Percentiles rank a stretch among this genome's conserved stretches.
Evolutionary conservation across 257 asterid genomes (phyloP).

Genomic region (Datura wrightii): DNA sequence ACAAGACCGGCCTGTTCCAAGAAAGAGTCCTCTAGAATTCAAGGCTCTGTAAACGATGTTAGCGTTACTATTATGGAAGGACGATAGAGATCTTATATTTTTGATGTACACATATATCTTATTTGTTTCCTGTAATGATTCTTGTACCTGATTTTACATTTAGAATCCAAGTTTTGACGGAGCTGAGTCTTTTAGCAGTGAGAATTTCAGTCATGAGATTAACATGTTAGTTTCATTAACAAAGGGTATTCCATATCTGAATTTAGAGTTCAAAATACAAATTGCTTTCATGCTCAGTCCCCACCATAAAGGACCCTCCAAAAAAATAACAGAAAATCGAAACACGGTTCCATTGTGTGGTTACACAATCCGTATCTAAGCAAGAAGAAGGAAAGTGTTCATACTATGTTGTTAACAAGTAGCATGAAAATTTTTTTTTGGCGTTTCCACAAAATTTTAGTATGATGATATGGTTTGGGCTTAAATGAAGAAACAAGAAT

Average conservation of each 20-base stretch:
- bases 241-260: not conserved
- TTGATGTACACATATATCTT: not conserved
- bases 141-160: not conserved
- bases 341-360: not conserved
- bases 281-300: not conserved
- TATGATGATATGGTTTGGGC: not conserved
- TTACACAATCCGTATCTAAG: not conserved
- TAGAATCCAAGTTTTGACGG: not conserved
- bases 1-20: slow-evolving; percentile 37
- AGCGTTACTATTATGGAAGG: slow-evolving; percentile 52
- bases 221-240: not conserved
- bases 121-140: not conserved
- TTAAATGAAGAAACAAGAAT: not conserved
- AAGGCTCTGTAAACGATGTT: slow-evolving; percentile 47
- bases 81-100: slow-evolving; percentile 36
- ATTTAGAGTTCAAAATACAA: slow-evolving; percentile 12
- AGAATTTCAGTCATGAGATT: slow-evolving; percentile 26
- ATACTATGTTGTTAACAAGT: not conserved
- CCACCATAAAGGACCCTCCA: not conserved
- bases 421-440: not conserved
- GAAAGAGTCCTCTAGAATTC: slow-evolving; percentile 42
- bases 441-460: not conserved
- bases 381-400: slow-evolving; percentile 20
- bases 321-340: no score
- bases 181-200: not conserved